These are phyloP conservation scores for Micromonas pusilla DNA, from an alignment of 139 green algal genomes.

Conservation along the genomic window DNA sequence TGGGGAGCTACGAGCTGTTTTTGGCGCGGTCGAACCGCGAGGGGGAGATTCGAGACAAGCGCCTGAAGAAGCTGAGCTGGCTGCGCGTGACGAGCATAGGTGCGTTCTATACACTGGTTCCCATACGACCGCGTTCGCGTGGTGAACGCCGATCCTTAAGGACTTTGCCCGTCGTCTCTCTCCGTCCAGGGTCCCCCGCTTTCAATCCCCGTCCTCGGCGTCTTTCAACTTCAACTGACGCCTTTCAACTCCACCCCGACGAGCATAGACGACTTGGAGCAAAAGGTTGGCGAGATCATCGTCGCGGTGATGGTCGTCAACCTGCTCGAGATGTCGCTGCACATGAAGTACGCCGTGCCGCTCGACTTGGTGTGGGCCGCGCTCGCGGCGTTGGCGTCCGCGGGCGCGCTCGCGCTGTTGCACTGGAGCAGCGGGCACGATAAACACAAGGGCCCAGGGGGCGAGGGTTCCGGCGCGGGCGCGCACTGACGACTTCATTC, in stretches of 20 bases:
- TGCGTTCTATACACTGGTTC: neutral
- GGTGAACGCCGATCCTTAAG: too few relatives aligned
- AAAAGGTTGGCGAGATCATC: neutral
- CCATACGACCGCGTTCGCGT: too few relatives aligned
- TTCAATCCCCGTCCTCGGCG: too few relatives aligned
- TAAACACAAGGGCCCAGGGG: neutral
- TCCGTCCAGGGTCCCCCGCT: too few relatives aligned
- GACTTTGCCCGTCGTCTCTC: too few relatives aligned
- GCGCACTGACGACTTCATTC: too few relatives aligned
- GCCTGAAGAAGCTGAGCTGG: neutral
- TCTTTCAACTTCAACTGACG: too few relatives aligned
- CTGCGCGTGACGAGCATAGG: neutral
- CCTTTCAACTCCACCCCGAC: too few relatives aligned
- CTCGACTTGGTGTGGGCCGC: slow-evolving; percentile 5
- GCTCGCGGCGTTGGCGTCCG: neutral
- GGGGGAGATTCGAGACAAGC: neutral
- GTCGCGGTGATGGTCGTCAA: slow-evolving; percentile 16
- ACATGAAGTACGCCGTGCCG: slow-evolving; percentile 1
- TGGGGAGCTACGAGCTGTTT: neutral
- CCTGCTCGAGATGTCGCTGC: slow-evolving; percentile 8
- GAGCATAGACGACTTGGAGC: slow-evolving; percentile 13
- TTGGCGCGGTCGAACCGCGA: neutral
- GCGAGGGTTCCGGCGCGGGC: neutral
- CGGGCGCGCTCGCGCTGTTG: neutral
- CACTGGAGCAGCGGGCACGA: neutral